A percentile compares a stretch with the other conserved stretches of the same genome.
phyloP scores from a whole-genome alignment of 768 basidiomycete genomes.

The Boletus patriciae region DNA sequence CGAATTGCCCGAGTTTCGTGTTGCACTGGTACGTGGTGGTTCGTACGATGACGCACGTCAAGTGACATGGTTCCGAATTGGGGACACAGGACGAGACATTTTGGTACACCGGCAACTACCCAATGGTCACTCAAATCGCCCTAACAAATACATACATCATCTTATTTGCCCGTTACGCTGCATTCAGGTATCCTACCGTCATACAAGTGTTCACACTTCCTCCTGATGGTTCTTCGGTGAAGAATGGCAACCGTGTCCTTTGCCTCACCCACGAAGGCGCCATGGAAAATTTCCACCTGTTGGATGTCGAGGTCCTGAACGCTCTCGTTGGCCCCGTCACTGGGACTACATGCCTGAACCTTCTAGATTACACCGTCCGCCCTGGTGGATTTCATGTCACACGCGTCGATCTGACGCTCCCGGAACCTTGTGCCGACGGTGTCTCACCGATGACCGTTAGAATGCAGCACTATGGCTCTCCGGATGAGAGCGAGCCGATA shows the following conservation, averaged over 20 bases:
- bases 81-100: neutral
- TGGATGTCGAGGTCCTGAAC: neutral
- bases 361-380: neutral
- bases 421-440: neutral
- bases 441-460: neutral
- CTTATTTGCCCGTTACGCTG: neutral
- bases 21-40: neutral
- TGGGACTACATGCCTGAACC: neutral
- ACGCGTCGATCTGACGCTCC: neutral
- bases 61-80: neutral
- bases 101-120: accelerated
- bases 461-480: neutral
- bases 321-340: neutral
- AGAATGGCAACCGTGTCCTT: neutral
- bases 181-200: neutral
- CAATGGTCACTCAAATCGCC: neutral
- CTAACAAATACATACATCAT: neutral
- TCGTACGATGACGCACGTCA: slow-evolving; percentile 6
- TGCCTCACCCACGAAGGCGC: neutral
- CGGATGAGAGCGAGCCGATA: neutral
- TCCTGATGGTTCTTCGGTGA: neutral
- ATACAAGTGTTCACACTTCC: neutral
- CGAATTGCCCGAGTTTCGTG: accelerated
- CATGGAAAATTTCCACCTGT: accelerated
- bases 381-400: neutral